A percentile compares a stretch with the other conserved stretches of the same genome.
Conservation (phyloP, 1,284 basidiomycete genomes). For the Meira nashicola region DNA sequence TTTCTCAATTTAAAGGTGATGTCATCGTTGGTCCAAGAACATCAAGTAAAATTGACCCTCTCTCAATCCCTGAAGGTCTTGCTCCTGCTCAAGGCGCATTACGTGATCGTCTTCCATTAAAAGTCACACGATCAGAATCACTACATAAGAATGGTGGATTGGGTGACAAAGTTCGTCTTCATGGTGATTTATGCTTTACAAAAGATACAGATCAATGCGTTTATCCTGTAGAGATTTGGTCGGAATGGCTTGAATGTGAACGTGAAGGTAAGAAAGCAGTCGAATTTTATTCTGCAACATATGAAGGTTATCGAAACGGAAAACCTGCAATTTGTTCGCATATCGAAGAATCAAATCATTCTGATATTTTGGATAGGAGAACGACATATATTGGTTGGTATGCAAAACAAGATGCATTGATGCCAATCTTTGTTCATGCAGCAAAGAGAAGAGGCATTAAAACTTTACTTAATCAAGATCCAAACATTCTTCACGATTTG, state of each 20-base stretch:
- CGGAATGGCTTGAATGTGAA: constrained; percentile 33
- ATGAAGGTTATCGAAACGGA: constrained; percentile 28
- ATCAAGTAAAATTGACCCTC: constrained; percentile 25
- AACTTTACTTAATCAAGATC: constrained; percentile 16
- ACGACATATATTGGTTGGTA: constrained; percentile 33
- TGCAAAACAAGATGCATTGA: constrained; percentile 23
- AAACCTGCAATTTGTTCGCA: constrained; percentile 25
- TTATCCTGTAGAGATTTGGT: constrained; percentile 28
- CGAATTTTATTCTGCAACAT: constrained; percentile 16
- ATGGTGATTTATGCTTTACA: neutral
- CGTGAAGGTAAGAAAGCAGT: constrained; percentile 23
- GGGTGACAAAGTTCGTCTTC: neutral
- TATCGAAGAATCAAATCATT: constrained; percentile 8
- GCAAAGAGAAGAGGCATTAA: constrained; percentile 19
- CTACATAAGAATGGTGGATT: neutral
- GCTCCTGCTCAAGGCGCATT: constrained; percentile 23
- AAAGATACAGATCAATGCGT: constrained; percentile 5
- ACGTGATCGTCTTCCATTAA: constrained; percentile 27
- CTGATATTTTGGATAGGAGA: neutral
- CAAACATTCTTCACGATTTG: constrained; percentile 18
- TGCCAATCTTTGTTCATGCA: constrained; percentile 22
- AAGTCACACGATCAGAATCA: constrained; percentile 25
- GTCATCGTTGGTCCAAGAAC: constrained; percentile 29
- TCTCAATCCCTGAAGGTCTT: constrained; percentile 28
- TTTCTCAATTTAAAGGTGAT: constrained; percentile 22